phyloP scores from a whole-genome alignment of 192 early-diverging fungal species.

The Jimgerdemannia lactiflua region DNA sequence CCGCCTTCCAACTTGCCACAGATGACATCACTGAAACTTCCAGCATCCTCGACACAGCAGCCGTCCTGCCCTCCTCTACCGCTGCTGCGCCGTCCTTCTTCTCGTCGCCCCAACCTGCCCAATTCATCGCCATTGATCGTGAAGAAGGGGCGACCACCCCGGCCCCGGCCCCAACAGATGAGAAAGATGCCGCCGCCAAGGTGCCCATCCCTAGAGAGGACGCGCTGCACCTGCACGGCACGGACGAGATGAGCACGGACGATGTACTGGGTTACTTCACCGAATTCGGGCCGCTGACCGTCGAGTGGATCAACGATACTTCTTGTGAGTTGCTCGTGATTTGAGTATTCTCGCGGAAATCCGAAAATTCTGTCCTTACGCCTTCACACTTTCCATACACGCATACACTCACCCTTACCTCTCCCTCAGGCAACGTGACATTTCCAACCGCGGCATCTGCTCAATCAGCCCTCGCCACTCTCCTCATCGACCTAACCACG shows the following conservation, averaged over 20 bases:
- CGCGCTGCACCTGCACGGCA: conserved; percentile 37
- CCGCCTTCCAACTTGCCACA: too few relatives aligned
- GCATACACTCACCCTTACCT: background rate
- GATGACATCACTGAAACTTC: too few relatives aligned
- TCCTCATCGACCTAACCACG: background rate
- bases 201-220: conserved; percentile 16
- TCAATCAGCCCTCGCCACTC: background rate
- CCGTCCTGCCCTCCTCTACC: too few relatives aligned
- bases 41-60: too few relatives aligned
- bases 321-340: conserved; percentile 26
- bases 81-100: too few relatives aligned
- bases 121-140: too few relatives aligned
- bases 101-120: too few relatives aligned
- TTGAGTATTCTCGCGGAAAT: too few relatives aligned
- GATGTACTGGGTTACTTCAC: conserved; percentile 42
- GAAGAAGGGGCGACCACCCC: too few relatives aligned
- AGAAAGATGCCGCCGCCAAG: conserved; percentile 10
- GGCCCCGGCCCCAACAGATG: too few relatives aligned
- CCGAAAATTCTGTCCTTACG: too few relatives aligned
- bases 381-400: background rate
- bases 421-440: conserved; percentile 11
- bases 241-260: conserved; percentile 45
- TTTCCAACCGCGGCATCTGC: conserved; percentile 1
- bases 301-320: conserved; percentile 49
- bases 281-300: conserved; percentile 27